Conservation (phyloP, 2,329 filamentous ascomycete genomes). For the Pyricularia sp. region DNA sequence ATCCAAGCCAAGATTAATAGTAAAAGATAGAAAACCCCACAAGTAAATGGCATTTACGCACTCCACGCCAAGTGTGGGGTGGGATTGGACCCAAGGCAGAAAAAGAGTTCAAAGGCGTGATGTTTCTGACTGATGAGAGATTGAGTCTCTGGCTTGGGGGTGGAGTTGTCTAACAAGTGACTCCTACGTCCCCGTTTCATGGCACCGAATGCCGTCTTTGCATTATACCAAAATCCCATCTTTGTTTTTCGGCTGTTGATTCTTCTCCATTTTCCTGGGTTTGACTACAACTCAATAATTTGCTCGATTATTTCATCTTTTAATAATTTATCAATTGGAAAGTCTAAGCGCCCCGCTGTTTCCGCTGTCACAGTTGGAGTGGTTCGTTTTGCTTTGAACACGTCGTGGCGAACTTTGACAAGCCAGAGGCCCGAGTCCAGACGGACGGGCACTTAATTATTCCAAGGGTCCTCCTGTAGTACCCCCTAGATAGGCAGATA, state of each 20-base stretch:
- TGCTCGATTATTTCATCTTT: background rate
- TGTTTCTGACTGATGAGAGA: background rate
- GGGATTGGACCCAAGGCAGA: background rate
- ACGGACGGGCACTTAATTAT: background rate
- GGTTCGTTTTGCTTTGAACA: background rate
- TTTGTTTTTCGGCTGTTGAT: background rate
- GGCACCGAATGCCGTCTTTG: background rate
- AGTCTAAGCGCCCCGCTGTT: conserved; percentile 1
- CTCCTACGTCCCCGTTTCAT: background rate
- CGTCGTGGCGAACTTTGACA: background rate
- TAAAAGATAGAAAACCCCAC: background rate
- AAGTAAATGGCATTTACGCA: background rate
- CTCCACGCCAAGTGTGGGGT: background rate
- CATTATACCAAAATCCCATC: background rate
- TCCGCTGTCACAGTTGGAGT: conserved; percentile 4
- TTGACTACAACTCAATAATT: background rate
- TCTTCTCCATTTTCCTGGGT: background rate
- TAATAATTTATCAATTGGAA: background rate
- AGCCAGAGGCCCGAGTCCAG: background rate
- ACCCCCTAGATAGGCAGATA: too few species aligned
- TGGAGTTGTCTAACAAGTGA: background rate
- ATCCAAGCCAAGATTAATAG: background rate
- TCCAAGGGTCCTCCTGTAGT: background rate
- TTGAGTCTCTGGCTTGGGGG: background rate
- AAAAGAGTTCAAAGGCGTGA: background rate